These are phyloP conservation scores for Thelonectria rubi DNA, from an alignment of 2,329 filamentous ascomycete species.

Conservation along the genomic window DNA sequence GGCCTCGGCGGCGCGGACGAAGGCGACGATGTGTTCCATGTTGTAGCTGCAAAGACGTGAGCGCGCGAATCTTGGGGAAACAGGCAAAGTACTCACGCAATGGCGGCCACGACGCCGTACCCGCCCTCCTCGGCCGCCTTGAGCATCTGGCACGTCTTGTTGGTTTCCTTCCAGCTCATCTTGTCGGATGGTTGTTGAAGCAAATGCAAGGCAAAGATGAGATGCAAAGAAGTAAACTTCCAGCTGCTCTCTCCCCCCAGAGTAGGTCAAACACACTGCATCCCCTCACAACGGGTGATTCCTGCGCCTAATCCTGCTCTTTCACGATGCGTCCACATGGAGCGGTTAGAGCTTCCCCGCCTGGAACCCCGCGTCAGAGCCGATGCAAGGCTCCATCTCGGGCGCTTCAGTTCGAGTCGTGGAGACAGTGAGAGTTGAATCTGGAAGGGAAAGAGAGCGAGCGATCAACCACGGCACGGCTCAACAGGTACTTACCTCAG, in stretches of 20 bases:
- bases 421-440: no score
- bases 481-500: no score
- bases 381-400: no score
- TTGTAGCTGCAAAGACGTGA: slow-evolving; percentile 63
- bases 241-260: no score
- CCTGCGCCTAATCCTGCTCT: background rate
- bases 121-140: slow-evolving; percentile 29
- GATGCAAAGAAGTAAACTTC: no score
- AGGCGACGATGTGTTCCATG: slow-evolving; percentile 74
- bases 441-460: no score
- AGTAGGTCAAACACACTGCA: no score
- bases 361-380: no score
- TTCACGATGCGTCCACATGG: background rate
- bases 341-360: background rate
- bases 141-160: slow-evolving; percentile 32
- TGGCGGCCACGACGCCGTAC: slow-evolving; percentile 28
- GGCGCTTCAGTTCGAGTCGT: no score
- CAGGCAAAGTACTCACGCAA: slow-evolving; percentile 14
- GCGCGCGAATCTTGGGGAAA: background rate
- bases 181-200: slow-evolving; percentile 1
- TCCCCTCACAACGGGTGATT: background rate
- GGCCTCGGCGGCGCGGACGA: slow-evolving; percentile 72
- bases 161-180: slow-evolving; percentile 25
- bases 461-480: no score
- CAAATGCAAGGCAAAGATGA: no score